Conservation (phyloP, 148 eudicot species). For the Rhododendron vialii region DNA sequence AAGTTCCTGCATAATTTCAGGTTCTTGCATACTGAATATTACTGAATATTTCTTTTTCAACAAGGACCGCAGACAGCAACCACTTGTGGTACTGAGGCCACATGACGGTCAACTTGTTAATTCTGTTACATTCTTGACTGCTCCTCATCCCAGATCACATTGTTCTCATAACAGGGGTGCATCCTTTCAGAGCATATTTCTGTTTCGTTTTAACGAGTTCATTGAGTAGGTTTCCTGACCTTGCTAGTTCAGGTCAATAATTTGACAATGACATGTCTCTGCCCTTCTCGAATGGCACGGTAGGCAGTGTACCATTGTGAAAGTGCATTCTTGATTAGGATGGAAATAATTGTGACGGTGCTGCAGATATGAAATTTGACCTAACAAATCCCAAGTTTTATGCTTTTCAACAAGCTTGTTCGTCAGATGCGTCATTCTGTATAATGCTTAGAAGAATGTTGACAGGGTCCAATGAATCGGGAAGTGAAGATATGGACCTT, state of each 20-base stretch:
- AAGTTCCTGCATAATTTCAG: not conserved
- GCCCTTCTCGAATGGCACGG: not conserved
- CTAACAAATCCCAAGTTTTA: not conserved
- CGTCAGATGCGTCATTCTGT: not conserved
- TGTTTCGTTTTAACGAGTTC: not conserved
- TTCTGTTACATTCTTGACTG: conserved; percentile 78
- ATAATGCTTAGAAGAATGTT: conserved; percentile 3
- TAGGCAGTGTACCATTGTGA: not conserved
- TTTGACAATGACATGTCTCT: not conserved
- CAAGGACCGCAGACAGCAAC: conserved; percentile 76
- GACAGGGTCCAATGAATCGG: conserved; percentile 80
- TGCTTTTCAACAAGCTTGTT: not conserved
- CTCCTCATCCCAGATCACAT: conserved; percentile 86
- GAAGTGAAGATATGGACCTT: conserved; percentile 90
- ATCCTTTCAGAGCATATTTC: conserved; percentile 1
- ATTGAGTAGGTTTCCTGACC: not conserved
- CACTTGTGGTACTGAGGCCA: conserved; percentile 79
- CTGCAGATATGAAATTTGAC: not conserved
- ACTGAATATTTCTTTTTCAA: not conserved
- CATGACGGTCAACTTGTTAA: conserved; percentile 89
- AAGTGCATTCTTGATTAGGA: not conserved
- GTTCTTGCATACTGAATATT: too few relatives aligned
- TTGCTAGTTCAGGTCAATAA: conserved; percentile 1
- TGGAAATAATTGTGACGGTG: not conserved
- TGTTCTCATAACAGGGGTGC: conserved; percentile 87